Conservation (phyloP, 805 yeast species). For the Cyberlindnera saturnus region DNA sequence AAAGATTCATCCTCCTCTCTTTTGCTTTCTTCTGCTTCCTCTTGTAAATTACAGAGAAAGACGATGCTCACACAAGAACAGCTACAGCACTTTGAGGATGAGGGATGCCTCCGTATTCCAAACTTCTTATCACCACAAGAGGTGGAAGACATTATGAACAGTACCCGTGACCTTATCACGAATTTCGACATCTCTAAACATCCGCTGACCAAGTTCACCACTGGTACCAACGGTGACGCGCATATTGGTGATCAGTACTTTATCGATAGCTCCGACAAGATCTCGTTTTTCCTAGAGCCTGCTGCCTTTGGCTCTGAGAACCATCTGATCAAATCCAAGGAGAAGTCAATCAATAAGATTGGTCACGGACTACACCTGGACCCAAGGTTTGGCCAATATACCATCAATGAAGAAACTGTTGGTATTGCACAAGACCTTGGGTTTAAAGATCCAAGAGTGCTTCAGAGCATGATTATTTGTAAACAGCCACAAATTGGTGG, state of each 20-base stretch:
- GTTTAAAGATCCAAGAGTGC: slow-evolving; percentile 59
- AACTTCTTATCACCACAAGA: slow-evolving; percentile 42
- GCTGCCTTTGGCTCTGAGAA: slow-evolving; percentile 57
- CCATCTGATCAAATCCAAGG: slow-evolving; percentile 45
- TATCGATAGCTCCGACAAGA: slow-evolving; percentile 60
- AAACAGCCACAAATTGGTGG: slow-evolving; percentile 73
- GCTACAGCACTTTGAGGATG: slow-evolving; percentile 38
- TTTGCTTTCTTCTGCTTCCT: not conserved
- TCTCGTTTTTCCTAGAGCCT: slow-evolving; percentile 64
- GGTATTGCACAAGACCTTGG: slow-evolving; percentile 47
- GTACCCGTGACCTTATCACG: slow-evolving; percentile 39
- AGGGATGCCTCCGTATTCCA: slow-evolving; percentile 60
- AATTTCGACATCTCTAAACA: slow-evolving; percentile 50
- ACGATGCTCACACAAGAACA: slow-evolving; percentile 31
- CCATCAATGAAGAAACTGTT: slow-evolving; percentile 44
- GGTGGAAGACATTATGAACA: slow-evolving; percentile 33
- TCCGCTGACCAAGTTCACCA: slow-evolving; percentile 66
- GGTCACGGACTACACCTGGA: slow-evolving; percentile 74
- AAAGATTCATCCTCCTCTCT: not conserved
- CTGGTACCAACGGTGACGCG: slow-evolving; percentile 41
- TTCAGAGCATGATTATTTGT: slow-evolving; percentile 75
- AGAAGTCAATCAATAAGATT: slow-evolving; percentile 62
- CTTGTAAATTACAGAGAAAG: not conserved
- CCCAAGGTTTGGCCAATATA: slow-evolving; percentile 37
- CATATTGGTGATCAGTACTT: slow-evolving; percentile 75